Conservation (phyloP, 306 rosid species). For the Lathyrus oleraceus region DNA sequence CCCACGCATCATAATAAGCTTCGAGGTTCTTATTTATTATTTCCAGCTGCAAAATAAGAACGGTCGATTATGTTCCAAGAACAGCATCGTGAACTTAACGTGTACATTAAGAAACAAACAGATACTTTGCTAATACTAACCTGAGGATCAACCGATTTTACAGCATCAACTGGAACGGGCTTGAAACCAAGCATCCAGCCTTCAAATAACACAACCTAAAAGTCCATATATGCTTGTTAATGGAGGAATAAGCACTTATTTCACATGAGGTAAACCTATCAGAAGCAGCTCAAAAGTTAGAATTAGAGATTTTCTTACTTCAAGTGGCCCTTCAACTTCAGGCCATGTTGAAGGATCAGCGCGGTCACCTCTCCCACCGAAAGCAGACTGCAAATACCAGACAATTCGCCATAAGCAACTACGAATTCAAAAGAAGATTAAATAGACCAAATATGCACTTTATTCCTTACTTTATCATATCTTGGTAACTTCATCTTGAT, state of each 20-base stretch:
- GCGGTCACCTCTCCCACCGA: slow-evolving; percentile 84
- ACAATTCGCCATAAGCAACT: slow-evolving; percentile 34
- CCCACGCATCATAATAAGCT: slow-evolving; percentile 90
- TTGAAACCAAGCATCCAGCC: slow-evolving; percentile 99
- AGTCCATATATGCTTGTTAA: slow-evolving; percentile 34
- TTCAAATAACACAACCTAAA: slow-evolving; percentile 82
- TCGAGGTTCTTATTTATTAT: slow-evolving; percentile 69
- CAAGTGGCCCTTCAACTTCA: slow-evolving; percentile 81
- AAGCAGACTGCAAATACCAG: slow-evolving; percentile 69
- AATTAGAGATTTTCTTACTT: slow-evolving; percentile 49
- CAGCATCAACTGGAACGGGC: slow-evolving; percentile 69
- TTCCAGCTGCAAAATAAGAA: slow-evolving; percentile 61
- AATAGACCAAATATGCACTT: slow-evolving; percentile 7
- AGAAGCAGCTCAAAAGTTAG: slow-evolving; percentile 27
- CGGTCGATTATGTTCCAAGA: neutral
- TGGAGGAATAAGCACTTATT: slow-evolving; percentile 4
- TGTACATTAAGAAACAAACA: neutral
- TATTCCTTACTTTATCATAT: slow-evolving; percentile 77
- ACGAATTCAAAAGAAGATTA: slow-evolving; percentile 17
- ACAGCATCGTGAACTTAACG: neutral
- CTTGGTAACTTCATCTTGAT: slow-evolving; percentile 82
- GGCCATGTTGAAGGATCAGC: slow-evolving; percentile 86
- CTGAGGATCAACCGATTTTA: slow-evolving; percentile 79
- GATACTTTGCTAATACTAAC: slow-evolving; percentile 42
- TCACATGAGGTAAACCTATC: slow-evolving; percentile 1